Percentiles rank a stretch among this genome's conserved stretches.
Evolutionary conservation across 495 filamentous ascomycete species (phyloP).

Genomic region (Penicillium psychrofluorescens): DNA sequence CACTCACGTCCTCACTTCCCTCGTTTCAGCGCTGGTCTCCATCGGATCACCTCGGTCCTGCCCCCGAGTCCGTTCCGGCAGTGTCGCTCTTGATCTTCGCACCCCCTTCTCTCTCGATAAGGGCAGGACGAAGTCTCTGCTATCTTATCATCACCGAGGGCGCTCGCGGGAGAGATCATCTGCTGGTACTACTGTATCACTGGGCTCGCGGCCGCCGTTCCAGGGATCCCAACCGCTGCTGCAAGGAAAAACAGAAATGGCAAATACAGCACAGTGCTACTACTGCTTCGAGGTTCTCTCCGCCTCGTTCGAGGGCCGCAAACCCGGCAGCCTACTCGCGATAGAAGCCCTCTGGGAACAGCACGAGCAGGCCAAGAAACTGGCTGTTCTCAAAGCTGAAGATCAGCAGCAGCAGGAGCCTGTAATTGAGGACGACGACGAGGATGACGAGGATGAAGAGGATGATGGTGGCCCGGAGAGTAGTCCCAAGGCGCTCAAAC

Average conservation of each 20-base stretch:
- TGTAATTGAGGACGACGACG: conserved; percentile 22
- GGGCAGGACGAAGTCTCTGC: not conserved
- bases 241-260: conserved; percentile 48
- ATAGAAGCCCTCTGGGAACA: conserved; percentile 68
- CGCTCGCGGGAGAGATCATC: conserved; percentile 1
- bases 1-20: not conserved
- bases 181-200: not conserved
- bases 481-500: conserved; percentile 16
- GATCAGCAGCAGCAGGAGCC: conserved; percentile 16
- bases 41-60: not conserved
- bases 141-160: conserved; percentile 13
- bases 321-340: conserved; percentile 49
- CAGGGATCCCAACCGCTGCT: conserved; percentile 2
- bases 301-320: conserved; percentile 54
- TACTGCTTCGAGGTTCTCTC: conserved; percentile 84
- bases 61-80: no score
- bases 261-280: conserved; percentile 73
- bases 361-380: conserved; percentile 38
- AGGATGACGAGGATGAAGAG: not conserved
- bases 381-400: conserved; percentile 21
- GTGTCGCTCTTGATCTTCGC: no score
- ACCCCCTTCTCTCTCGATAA: no score
- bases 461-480: not conserved
- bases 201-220: not conserved
- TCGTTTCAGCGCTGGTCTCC: not conserved